Evolutionary conservation across 2,329 filamentous ascomycete species (phyloP).

Genomic region (Cyphellophora europaea): DNA sequence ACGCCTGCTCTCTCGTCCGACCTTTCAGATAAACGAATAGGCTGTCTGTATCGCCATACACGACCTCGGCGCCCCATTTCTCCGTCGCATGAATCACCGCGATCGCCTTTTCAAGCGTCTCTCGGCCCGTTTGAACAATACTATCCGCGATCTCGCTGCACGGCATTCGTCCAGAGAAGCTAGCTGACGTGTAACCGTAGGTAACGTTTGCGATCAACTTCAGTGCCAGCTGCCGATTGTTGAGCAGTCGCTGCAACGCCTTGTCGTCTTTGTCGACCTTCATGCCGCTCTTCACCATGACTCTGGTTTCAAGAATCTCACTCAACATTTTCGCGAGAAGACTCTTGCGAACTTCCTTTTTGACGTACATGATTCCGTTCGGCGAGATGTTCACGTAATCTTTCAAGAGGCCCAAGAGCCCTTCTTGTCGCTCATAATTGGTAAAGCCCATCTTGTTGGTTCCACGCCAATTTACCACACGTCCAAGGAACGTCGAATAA

Average conservation of each 20-base stretch:
- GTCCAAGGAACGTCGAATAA: constrained; percentile 90
- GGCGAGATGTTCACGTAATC: constrained; percentile 86
- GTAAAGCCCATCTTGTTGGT: constrained; percentile 90
- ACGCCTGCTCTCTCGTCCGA: constrained; percentile 77
- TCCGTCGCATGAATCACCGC: constrained; percentile 81
- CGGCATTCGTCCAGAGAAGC: constrained; percentile 94
- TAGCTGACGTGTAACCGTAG: constrained; percentile 94
- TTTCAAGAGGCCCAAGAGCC: constrained; percentile 66
- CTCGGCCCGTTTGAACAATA: constrained; percentile 90
- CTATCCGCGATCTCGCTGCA: constrained; percentile 97
- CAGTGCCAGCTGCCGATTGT: constrained; percentile 86
- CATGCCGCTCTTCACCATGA: constrained; percentile 98
- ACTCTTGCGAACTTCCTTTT: constrained; percentile 75
- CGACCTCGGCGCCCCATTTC: constrained; percentile 88
- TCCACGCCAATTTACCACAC: constrained; percentile 79
- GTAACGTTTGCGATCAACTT: constrained; percentile 98
- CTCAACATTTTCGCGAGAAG: constrained; percentile 92
- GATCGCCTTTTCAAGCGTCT: constrained; percentile 90
- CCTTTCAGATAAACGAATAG: constrained; percentile 86
- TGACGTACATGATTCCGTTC: constrained; percentile 94
- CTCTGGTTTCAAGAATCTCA: constrained; percentile 87
- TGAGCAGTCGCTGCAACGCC: constrained; percentile 72
- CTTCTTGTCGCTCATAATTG: constrained; percentile 69
- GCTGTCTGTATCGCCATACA: constrained; percentile 96
- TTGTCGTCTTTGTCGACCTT: constrained; percentile 89